These are phyloP conservation scores for Cicer yamashitae DNA, from an alignment of 306 rosid species.

Conservation along the genomic window DNA sequence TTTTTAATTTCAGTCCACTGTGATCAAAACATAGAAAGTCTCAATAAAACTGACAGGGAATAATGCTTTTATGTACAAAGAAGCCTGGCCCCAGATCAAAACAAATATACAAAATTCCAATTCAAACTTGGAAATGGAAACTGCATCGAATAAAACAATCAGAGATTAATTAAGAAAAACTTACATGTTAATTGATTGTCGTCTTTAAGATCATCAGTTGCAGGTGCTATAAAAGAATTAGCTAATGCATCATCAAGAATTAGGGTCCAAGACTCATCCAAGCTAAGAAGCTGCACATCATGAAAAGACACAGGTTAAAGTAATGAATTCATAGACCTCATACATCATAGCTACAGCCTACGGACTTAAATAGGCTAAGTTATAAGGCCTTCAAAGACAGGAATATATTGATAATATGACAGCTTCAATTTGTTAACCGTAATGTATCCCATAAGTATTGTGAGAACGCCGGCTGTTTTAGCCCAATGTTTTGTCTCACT, in stretches of 20 bases:
- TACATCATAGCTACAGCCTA: not conserved
- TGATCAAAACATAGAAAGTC: conserved; percentile 2
- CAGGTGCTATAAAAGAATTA: conserved; percentile 90
- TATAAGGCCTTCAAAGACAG: conserved; percentile 25
- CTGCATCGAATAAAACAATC: not conserved
- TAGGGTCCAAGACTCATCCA: conserved; percentile 86
- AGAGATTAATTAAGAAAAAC: conserved; percentile 42
- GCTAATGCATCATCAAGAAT: conserved; percentile 93
- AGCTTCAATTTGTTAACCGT: not conserved
- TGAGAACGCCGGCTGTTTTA: not conserved
- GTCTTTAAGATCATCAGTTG: conserved; percentile 80
- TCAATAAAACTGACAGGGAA: conserved; percentile 22
- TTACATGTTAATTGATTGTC: conserved; percentile 83
- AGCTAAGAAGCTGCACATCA: conserved; percentile 74
- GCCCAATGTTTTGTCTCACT: not conserved
- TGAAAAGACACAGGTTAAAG: conserved; percentile 30
- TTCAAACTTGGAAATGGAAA: conserved; percentile 1
- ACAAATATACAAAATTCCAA: conserved; percentile 27
- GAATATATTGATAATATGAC: conserved; percentile 8
- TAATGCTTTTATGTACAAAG: not conserved
- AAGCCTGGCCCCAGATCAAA: not conserved
- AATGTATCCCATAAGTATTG: conserved; percentile 23
- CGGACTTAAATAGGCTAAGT: conserved; percentile 4
- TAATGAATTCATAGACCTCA: conserved; percentile 15
- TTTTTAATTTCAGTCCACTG: not conserved